Conservation (phyloP, 108 stramenopile genomes). For the Cyclostephanos tholiformis region DNA sequence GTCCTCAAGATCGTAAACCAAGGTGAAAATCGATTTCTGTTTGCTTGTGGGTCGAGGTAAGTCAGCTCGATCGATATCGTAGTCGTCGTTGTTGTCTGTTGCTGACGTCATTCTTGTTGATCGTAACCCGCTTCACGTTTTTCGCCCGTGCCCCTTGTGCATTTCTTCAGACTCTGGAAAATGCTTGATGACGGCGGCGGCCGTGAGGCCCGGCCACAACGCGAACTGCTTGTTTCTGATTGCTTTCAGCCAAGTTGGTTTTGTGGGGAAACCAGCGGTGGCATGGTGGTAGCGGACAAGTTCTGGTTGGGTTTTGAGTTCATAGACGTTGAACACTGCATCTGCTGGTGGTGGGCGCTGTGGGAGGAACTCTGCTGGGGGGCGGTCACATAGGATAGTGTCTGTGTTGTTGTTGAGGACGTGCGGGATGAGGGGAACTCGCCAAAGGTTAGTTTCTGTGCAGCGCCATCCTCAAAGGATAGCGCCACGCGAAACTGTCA, state of each 20-base stretch:
- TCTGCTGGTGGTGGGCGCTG: conserved; percentile 7
- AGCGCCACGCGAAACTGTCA: background rate
- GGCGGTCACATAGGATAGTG: background rate
- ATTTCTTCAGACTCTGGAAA: too few relatives aligned
- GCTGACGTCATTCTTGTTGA: conserved; percentile 12
- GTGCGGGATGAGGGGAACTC: conserved; percentile 1
- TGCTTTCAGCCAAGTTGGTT: conserved; percentile 13
- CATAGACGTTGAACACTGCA: conserved; percentile 15
- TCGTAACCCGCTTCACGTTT: conserved; percentile 4
- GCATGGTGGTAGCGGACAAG: conserved; percentile 21
- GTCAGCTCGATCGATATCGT: background rate
- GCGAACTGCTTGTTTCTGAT: too few relatives aligned
- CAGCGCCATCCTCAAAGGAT: background rate
- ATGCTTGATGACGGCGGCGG: too few relatives aligned
- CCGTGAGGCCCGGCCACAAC: too few relatives aligned
- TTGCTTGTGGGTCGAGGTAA: background rate
- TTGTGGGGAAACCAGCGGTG: conserved; percentile 11
- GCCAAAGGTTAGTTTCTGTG: background rate
- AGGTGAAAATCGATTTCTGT: background rate
- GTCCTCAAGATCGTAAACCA: background rate
- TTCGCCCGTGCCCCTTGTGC: too few relatives aligned
- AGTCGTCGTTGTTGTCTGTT: background rate
- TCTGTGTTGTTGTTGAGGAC: conserved; percentile 1
- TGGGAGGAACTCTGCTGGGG: background rate
- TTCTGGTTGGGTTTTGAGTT: background rate